phyloP scores from a whole-genome alignment of 2,329 filamentous ascomycete species.

The Chaetomium sp. region DNA sequence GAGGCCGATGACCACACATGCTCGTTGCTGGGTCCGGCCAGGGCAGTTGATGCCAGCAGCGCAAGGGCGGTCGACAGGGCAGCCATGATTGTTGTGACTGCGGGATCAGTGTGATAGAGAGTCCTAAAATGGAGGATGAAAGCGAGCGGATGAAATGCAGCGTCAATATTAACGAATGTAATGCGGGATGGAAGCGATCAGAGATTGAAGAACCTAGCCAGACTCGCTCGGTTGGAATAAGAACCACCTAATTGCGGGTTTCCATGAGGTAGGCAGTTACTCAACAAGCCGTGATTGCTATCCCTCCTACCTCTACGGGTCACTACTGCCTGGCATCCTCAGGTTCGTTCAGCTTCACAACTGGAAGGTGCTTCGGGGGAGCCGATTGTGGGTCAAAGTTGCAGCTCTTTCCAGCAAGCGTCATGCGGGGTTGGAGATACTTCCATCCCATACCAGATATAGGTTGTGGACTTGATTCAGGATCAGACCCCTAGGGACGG shows the following conservation, averaged over 20 bases:
- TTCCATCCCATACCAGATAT: too few relatives aligned
- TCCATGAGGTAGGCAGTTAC: too few relatives aligned
- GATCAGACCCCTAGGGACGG: not conserved
- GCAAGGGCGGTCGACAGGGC: slow-evolving; percentile 31
- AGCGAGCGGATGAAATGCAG: not conserved
- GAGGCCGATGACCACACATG: slow-evolving; percentile 54
- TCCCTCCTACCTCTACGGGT: not conserved
- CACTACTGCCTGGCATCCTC: not conserved
- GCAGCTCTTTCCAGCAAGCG: not conserved
- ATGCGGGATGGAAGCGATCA: not conserved
- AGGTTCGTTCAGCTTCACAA: not conserved
- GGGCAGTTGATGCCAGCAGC: slow-evolving; percentile 33
- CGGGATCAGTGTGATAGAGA: not conserved
- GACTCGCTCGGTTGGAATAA: too few relatives aligned
- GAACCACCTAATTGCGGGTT: too few relatives aligned
- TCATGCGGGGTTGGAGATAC: not conserved
- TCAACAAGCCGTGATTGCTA: too few relatives aligned
- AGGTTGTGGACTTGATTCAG: not conserved
- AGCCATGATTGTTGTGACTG: slow-evolving; percentile 29
- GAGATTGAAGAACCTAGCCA: not conserved
- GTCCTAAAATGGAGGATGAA: not conserved
- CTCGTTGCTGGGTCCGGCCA: slow-evolving; percentile 41
- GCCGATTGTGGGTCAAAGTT: not conserved
- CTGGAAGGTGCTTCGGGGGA: not conserved
- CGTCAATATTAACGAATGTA: not conserved